phyloP scores from a whole-genome alignment of 1,284 basidiomycete genomes.

The Ustilago trichophora region DNA sequence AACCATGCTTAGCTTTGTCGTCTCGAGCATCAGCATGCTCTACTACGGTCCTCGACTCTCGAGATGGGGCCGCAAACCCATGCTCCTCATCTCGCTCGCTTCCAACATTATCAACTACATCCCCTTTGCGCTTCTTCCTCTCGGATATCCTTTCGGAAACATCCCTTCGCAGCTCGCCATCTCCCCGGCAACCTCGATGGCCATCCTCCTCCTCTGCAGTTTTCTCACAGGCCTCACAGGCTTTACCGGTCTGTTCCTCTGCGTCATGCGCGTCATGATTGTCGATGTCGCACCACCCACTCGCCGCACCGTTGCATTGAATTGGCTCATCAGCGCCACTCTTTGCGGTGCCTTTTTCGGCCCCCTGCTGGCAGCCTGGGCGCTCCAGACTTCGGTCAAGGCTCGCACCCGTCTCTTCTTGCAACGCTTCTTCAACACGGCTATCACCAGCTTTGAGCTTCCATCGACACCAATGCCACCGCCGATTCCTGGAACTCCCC shows the following conservation, averaged over 20 bases:
- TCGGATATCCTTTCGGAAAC: conserved; percentile 39
- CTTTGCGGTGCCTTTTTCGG: conserved; percentile 41
- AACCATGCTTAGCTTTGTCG: conserved; percentile 39
- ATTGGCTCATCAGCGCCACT: conserved; percentile 41
- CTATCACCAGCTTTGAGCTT: conserved; percentile 8
- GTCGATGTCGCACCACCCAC: conserved; percentile 39
- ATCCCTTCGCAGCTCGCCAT: conserved; percentile 26
- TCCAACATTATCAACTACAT: conserved; percentile 43
- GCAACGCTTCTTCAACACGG: background rate
- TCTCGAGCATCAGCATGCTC: conserved; percentile 44
- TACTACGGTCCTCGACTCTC: conserved; percentile 42
- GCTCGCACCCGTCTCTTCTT: conserved; percentile 2
- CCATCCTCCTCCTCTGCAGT: conserved; percentile 30
- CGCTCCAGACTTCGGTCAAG: conserved; percentile 24
- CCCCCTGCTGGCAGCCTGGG: conserved; percentile 40
- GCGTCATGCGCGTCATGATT: conserved; percentile 39
- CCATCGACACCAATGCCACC: conserved; percentile 26
- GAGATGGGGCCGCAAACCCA: conserved; percentile 39
- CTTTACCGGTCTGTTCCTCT: conserved; percentile 30
- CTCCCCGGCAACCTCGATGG: conserved; percentile 28
- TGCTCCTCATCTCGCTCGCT: conserved; percentile 35
- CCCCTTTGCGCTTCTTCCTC: conserved; percentile 35
- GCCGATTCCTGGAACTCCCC: conserved; percentile 24
- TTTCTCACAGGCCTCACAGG: conserved; percentile 38
- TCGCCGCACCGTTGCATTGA: conserved; percentile 29